Evolutionary conservation across 2,329 filamentous ascomycete species (phyloP).

Genomic region (Fusarium lateritium): DNA sequence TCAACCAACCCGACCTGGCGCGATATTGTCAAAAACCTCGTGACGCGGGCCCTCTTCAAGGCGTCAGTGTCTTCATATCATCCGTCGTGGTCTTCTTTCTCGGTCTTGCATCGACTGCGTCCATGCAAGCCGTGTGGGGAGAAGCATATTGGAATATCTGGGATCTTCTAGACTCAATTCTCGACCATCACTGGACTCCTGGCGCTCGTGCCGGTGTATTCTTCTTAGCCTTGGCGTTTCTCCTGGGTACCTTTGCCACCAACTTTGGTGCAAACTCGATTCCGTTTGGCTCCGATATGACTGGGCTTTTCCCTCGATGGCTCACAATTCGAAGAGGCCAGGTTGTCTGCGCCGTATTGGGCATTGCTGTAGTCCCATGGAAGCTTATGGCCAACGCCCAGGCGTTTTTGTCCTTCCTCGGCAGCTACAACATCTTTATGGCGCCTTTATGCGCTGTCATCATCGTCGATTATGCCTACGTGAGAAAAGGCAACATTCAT

Average conservation of each 20-base stretch:
- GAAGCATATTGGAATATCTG: conserved; percentile 56
- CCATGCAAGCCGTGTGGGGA: conserved; percentile 54
- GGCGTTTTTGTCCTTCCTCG: not conserved
- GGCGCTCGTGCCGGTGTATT: conserved; percentile 53
- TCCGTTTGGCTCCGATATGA: not conserved
- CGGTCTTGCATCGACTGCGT: conserved; percentile 14
- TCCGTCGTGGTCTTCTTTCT: not conserved
- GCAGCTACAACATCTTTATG: not conserved
- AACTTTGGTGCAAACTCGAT: not conserved
- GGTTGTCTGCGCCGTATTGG: not conserved
- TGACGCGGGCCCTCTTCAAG: not conserved
- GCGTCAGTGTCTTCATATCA: not conserved
- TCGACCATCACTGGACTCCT: conserved; percentile 54
- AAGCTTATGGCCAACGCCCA: not conserved
- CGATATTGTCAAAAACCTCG: not conserved
- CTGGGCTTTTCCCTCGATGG: not conserved
- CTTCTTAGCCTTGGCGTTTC: not conserved
- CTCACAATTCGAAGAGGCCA: not conserved
- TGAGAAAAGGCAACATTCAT: not conserved
- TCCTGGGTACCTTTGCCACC: not conserved
- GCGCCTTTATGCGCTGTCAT: not conserved
- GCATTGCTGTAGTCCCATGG: not conserved
- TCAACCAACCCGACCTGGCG: not conserved
- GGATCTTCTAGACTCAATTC: conserved; percentile 54
- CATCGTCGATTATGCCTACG: not conserved